phyloP scores from a whole-genome alignment of 352 stramenopile genomes.

The Phytophthora idaei region DNA sequence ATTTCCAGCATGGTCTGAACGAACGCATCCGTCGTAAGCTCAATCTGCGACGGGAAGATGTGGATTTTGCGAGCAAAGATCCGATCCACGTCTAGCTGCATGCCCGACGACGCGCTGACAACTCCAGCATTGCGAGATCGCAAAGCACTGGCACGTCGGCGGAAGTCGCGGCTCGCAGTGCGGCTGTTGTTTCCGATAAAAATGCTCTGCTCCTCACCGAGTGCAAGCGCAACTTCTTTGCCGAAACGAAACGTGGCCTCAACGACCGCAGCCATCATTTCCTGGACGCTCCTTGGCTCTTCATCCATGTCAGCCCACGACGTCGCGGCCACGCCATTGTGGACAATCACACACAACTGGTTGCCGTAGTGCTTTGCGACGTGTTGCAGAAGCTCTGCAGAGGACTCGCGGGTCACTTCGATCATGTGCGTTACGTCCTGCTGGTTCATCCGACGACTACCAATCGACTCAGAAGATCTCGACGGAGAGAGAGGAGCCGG shows the following conservation, averaged over 20 bases:
- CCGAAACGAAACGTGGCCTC: constrained; percentile 60
- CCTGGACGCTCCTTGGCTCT: constrained; percentile 71
- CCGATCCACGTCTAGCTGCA: constrained; percentile 82
- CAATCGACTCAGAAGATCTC: constrained; percentile 21
- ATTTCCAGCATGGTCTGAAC: constrained; percentile 78
- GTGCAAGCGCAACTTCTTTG: constrained; percentile 65
- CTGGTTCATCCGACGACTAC: constrained; percentile 35
- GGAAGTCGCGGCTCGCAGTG: constrained; percentile 65
- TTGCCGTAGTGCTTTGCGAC: constrained; percentile 68
- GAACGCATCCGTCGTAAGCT: constrained; percentile 69
- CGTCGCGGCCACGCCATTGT: constrained; percentile 46
- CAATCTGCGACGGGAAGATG: constrained; percentile 54
- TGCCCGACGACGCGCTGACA: constrained; percentile 38
- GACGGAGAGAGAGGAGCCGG: constrained; percentile 36
- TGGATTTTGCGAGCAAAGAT: constrained; percentile 84
- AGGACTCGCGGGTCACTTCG: constrained; percentile 69
- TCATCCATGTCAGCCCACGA: constrained; percentile 67
- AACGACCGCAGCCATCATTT: constrained; percentile 65
- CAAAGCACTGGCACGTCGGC: constrained; percentile 57
- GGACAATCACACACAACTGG: constrained; percentile 51
- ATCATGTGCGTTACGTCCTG: constrained; percentile 79
- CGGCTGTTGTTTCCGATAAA: constrained; percentile 53
- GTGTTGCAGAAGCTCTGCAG: constrained; percentile 61
- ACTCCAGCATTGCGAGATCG: constrained; percentile 57
- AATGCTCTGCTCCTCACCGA: constrained; percentile 64